Percentiles rank a stretch among this genome's conserved stretches.
Evolutionary conservation across 2,329 filamentous ascomycete species (phyloP).

Genomic region (Xylaria arbuscula): DNA sequence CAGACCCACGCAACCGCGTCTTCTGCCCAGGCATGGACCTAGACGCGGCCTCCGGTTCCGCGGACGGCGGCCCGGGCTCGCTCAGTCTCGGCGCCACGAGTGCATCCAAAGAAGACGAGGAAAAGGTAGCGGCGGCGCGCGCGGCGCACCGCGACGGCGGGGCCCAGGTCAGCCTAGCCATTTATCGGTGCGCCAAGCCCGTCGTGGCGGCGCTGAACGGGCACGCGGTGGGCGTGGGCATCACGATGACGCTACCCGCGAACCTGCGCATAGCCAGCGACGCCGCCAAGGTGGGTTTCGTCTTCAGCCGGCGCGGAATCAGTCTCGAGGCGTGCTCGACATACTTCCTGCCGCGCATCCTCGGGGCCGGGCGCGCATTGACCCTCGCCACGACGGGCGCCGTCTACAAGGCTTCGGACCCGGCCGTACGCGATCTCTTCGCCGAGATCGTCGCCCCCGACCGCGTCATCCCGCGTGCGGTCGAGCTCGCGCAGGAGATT

Average conservation of each 20-base stretch:
- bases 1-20: conserved; percentile 59
- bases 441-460: conserved; percentile 71
- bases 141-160: conserved; percentile 60
- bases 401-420: conserved; percentile 64
- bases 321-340: conserved; percentile 77
- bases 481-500: conserved; percentile 74
- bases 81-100: conserved; percentile 8
- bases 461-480: conserved; percentile 71
- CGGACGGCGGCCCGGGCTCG: conserved; percentile 26
- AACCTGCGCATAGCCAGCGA: conserved; percentile 64
- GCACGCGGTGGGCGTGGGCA: conserved; percentile 68
- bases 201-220: conserved; percentile 70
- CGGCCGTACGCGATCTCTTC: conserved; percentile 70
- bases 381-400: conserved; percentile 75
- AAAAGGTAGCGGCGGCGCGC: conserved; percentile 12
- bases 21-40: conserved; percentile 72
- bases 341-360: conserved; percentile 77
- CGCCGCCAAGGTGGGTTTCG: conserved; percentile 76
- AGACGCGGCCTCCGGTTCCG: conserved; percentile 47
- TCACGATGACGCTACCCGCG: conserved; percentile 70
- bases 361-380: conserved; percentile 72
- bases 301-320: conserved; percentile 76
- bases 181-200: conserved; percentile 68
- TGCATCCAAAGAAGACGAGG: not conserved
- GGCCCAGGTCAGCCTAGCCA: conserved; percentile 65